Evolutionary conservation across 2,329 filamentous ascomycete genomes (phyloP).

Genomic region (Corynespora cassiicola): DNA sequence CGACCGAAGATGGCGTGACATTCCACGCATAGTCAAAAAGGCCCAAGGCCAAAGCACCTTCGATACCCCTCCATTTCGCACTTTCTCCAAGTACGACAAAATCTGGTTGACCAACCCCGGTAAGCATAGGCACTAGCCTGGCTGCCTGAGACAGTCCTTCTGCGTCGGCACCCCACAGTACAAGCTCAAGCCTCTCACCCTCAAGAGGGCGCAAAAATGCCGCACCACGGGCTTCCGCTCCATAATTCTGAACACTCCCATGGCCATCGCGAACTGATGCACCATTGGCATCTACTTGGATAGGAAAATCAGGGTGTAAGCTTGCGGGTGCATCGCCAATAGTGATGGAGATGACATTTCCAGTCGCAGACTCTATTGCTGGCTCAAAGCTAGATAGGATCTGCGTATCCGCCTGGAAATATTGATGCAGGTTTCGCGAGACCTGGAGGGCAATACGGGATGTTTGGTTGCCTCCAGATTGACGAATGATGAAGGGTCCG

Average conservation of each 20-base stretch:
- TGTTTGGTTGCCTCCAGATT: slow-evolving; percentile 31
- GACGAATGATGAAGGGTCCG: slow-evolving; percentile 53
- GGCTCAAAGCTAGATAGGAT: slow-evolving; percentile 43
- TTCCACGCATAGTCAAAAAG: slow-evolving; percentile 64
- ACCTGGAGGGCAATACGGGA: slow-evolving; percentile 58
- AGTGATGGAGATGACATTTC: slow-evolving; percentile 55
- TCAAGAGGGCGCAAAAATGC: slow-evolving; percentile 59
- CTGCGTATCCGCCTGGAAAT: slow-evolving; percentile 60
- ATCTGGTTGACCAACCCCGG: slow-evolving; percentile 64
- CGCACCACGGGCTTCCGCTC: slow-evolving; percentile 47
- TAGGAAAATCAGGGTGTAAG: slow-evolving; percentile 32
- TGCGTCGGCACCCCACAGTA: slow-evolving; percentile 62
- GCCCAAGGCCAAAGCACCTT: slow-evolving; percentile 60
- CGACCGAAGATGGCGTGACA: slow-evolving; percentile 55
- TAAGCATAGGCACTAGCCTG: slow-evolving; percentile 61
- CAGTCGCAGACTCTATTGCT: slow-evolving; percentile 26
- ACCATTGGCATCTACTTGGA: slow-evolving; percentile 27
- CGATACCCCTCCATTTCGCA: slow-evolving; percentile 59
- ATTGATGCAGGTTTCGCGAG: slow-evolving; percentile 64
- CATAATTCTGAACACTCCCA: slow-evolving; percentile 27
- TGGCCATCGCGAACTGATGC: slow-evolving; percentile 27
- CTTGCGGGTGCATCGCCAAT: slow-evolving; percentile 30
- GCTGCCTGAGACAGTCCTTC: slow-evolving; percentile 57
- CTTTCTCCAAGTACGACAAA: slow-evolving; percentile 58
- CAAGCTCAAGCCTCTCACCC: slow-evolving; percentile 58